phyloP scores from a whole-genome alignment of 2,329 filamentous ascomycete species.

The Pestalotiopsis sp. region DNA sequence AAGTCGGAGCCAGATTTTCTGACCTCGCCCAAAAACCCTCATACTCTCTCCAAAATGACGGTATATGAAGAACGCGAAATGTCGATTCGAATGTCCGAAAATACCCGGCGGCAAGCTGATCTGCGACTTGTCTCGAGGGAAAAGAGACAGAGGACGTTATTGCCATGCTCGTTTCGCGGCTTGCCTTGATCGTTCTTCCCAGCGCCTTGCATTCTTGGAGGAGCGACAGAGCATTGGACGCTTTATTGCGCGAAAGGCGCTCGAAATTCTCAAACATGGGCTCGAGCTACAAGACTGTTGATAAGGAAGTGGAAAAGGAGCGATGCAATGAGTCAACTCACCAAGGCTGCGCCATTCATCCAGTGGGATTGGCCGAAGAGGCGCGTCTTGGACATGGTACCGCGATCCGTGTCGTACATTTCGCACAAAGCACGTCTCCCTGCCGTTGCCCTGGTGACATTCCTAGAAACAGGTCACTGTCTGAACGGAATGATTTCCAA shows the following conservation, averaged over 20 bases:
- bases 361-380: constrained; percentile 59
- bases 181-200: constrained; percentile 51
- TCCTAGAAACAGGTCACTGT: constrained; percentile 22
- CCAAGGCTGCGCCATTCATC: constrained; percentile 48
- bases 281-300: constrained; percentile 31
- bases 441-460: neutral
- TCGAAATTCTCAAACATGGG: constrained; percentile 47
- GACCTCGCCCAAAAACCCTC: constrained; percentile 47
- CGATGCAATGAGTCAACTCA: constrained; percentile 27
- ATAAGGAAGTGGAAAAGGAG: constrained; percentile 10
- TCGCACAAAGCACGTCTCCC: constrained; percentile 33
- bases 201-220: constrained; percentile 54
- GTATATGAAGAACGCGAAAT: constrained; percentile 52
- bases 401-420: constrained; percentile 34
- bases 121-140: constrained; percentile 44
- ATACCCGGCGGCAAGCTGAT: constrained; percentile 50
- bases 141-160: constrained; percentile 40
- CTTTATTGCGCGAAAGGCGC: constrained; percentile 35
- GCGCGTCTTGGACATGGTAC: constrained; percentile 54
- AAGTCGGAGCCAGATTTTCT: constrained; percentile 4
- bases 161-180: constrained; percentile 49
- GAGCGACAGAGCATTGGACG: constrained; percentile 32
- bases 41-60: constrained; percentile 48
- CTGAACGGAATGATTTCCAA: neutral
- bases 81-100: constrained; percentile 46